Evolutionary conservation across 495 filamentous ascomycete species (phyloP).

Genomic region (Penicillium subrubescens): DNA sequence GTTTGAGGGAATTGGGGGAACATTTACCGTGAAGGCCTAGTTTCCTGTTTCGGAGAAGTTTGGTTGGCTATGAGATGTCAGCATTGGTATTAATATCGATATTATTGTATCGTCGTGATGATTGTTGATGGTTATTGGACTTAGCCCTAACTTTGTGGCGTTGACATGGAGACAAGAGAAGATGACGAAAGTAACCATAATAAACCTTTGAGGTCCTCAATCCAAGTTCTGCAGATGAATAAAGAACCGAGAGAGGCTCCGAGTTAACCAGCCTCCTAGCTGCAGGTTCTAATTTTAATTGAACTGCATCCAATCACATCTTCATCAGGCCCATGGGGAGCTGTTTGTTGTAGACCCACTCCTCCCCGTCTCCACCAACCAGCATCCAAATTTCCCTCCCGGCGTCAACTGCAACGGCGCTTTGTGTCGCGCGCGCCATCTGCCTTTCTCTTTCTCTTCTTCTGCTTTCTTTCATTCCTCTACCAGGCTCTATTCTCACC

Average conservation of each 20-base stretch:
- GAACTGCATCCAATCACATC: not conserved
- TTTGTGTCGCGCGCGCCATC: constrained; percentile 10
- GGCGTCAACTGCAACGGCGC: constrained; percentile 29
- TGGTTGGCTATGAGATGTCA: not conserved
- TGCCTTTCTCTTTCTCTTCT: not conserved
- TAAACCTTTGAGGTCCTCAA: not conserved
- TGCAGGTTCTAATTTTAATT: not conserved
- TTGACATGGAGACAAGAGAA: not conserved
- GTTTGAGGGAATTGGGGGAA: constrained; percentile 76
- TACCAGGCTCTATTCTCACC: constrained; percentile 12
- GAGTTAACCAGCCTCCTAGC: not conserved
- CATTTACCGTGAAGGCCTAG: constrained; percentile 55
- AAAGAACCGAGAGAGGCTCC: not conserved
- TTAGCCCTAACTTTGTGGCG: not conserved
- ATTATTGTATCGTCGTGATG: not conserved
- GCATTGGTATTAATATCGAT: not conserved
- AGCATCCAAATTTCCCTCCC: not conserved
- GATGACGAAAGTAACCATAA: not conserved
- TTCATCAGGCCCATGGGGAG: not conserved
- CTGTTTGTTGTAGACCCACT: not conserved
- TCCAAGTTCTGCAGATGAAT: not conserved
- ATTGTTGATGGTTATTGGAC: not conserved
- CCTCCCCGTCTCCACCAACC: constrained; percentile 17
- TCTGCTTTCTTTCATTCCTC: not conserved
- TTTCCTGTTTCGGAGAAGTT: constrained; percentile 1